Evolutionary conservation across 1,139 yeast genomes (phyloP).

Genomic region (Zhuliangozyma parablackwelliae): DNA sequence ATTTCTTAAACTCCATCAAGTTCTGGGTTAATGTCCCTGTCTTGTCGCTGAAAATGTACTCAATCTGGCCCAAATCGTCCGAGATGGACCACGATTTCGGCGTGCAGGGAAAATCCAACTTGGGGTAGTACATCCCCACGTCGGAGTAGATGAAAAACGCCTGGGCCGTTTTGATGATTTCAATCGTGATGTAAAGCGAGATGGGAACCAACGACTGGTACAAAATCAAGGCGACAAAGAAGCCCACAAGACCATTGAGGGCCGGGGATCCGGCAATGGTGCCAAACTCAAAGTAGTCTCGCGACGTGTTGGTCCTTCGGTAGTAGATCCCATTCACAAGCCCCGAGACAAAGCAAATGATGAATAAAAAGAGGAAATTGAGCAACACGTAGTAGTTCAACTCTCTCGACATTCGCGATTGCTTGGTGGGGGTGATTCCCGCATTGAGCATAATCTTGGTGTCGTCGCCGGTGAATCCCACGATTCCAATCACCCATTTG

Average conservation of each 20-base stretch:
- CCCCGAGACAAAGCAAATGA: slow-evolving; percentile 51
- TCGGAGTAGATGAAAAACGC: slow-evolving; percentile 55
- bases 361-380: slow-evolving; percentile 44
- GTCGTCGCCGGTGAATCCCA: slow-evolving; percentile 50
- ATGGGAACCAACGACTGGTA: slow-evolving; percentile 59
- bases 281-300: slow-evolving; percentile 45
- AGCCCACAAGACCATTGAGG: slow-evolving; percentile 47
- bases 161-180: slow-evolving; percentile 55
- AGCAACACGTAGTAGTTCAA: slow-evolving; percentile 47
- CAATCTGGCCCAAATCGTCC: slow-evolving; percentile 64
- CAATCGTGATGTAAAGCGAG: slow-evolving; percentile 56
- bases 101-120: slow-evolving; percentile 54
- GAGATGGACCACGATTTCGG: slow-evolving; percentile 62
- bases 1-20: slow-evolving; percentile 57
- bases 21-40: slow-evolving; percentile 61
- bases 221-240: slow-evolving; percentile 50
- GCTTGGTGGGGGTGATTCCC: slow-evolving; percentile 55
- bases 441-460: slow-evolving; percentile 57
- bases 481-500: slow-evolving; percentile 52
- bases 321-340: slow-evolving; percentile 50
- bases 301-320: slow-evolving; percentile 25
- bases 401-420: slow-evolving; percentile 48
- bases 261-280: slow-evolving; percentile 50
- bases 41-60: slow-evolving; percentile 57
- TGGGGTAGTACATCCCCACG: slow-evolving; percentile 47